A percentile compares a stretch with the other conserved stretches of the same genome.
phyloP scores from a whole-genome alignment of 2,329 filamentous ascomycete species.

The Nectriaceae sp. region DNA sequence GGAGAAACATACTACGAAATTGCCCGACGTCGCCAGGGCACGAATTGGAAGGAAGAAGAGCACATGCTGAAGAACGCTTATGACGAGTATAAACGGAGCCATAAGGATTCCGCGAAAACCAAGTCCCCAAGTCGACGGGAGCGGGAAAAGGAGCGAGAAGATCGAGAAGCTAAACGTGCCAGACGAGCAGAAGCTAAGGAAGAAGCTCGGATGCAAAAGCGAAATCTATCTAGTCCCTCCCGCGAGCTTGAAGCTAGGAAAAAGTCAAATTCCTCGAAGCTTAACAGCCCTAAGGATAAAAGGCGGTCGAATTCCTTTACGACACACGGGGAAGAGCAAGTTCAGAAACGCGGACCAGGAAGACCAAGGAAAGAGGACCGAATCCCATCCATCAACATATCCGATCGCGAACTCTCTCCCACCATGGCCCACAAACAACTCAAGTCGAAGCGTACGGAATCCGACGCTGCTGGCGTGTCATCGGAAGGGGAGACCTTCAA shows the following conservation, averaged over 20 bases:
- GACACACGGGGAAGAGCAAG: slow-evolving; percentile 48
- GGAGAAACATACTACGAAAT: slow-evolving; percentile 87
- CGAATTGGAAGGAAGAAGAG: slow-evolving; percentile 88
- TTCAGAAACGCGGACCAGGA: slow-evolving; percentile 53
- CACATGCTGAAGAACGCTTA: slow-evolving; percentile 77
- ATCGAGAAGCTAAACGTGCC: slow-evolving; percentile 44
- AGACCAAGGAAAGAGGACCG: slow-evolving; percentile 59
- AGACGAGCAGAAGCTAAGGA: slow-evolving; percentile 48
- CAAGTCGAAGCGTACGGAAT: slow-evolving; percentile 56
- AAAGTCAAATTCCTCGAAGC: slow-evolving; percentile 38
- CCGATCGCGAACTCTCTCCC: slow-evolving; percentile 57
- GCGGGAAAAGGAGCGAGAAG: slow-evolving; percentile 43
- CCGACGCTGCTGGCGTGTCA: slow-evolving; percentile 52
- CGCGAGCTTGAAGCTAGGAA: slow-evolving; percentile 48
- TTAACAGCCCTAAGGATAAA: slow-evolving; percentile 52
- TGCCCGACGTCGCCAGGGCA: slow-evolving; percentile 77
- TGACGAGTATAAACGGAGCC: slow-evolving; percentile 60
- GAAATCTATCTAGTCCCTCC: slow-evolving; percentile 50
- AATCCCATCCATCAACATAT: slow-evolving; percentile 46
- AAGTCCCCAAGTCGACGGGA: slow-evolving; percentile 52
- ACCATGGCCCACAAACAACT: slow-evolving; percentile 46
- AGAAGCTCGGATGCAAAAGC: slow-evolving; percentile 46
- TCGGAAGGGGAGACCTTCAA: slow-evolving; percentile 61
- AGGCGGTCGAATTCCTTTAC: slow-evolving; percentile 45
- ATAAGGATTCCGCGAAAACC: slow-evolving; percentile 49